These are phyloP conservation scores for Aspergillus egyptiacus DNA, from an alignment of 495 filamentous ascomycete genomes.

Conservation along the genomic window DNA sequence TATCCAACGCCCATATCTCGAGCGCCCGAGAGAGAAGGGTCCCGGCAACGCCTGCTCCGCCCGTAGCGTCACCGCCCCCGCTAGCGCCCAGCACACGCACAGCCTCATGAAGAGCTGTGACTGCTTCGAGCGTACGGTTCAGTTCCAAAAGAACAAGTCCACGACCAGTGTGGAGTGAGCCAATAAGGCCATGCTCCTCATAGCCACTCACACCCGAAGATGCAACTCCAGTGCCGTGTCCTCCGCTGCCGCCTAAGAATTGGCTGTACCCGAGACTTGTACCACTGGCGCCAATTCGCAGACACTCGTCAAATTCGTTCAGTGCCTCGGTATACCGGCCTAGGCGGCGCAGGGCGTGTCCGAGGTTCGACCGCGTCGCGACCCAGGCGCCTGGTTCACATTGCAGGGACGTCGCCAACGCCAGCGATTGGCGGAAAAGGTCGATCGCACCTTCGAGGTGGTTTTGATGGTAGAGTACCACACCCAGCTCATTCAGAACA, in stretches of 20 bases:
- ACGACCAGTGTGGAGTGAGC: constrained; percentile 41
- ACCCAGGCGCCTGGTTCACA: constrained; percentile 81
- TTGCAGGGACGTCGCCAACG: constrained; percentile 70
- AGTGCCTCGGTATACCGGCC: constrained; percentile 67
- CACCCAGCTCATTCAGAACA: constrained; percentile 89
- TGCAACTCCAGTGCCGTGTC: constrained; percentile 27
- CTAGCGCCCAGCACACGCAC: constrained; percentile 47
- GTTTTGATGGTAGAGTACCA: constrained; percentile 90
- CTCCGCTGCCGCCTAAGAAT: constrained; percentile 36
- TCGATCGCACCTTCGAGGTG: constrained; percentile 63
- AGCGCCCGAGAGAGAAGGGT: constrained; percentile 69
- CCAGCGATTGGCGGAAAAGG: constrained; percentile 68
- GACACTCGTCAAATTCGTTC: constrained; percentile 72
- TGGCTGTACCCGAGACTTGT: constrained; percentile 46
- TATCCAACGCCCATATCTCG: constrained; percentile 55
- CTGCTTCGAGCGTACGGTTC: constrained; percentile 58
- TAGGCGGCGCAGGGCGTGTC: constrained; percentile 73
- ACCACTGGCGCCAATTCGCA: constrained; percentile 68
- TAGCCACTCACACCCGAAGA: constrained; percentile 41
- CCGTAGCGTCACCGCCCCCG: constrained; percentile 54
- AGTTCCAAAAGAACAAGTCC: constrained; percentile 69
- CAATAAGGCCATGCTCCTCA: constrained; percentile 41
- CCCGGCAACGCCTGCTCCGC: constrained; percentile 63
- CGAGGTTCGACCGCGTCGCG: constrained; percentile 80
- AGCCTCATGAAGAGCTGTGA: constrained; percentile 64